Conservation (phyloP, 2,329 filamentous ascomycete genomes). For the Xylariaceae sp. region DNA sequence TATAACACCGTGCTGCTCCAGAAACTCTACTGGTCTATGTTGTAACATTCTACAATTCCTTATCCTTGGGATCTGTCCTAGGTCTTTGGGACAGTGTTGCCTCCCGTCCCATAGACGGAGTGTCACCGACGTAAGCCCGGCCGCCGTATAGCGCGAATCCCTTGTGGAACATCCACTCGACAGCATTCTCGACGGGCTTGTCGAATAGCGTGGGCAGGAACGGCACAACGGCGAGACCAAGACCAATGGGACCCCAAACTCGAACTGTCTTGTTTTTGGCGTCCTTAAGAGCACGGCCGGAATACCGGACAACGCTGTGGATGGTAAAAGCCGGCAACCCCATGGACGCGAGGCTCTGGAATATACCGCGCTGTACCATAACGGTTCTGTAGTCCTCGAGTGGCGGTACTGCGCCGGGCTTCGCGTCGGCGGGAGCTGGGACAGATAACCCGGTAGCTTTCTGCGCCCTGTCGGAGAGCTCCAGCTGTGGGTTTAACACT, state of each 20-base stretch:
- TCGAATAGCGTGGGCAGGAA: constrained; percentile 84
- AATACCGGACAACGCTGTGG: constrained; percentile 87
- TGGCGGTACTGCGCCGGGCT: constrained; percentile 53
- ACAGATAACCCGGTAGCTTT: constrained; percentile 44
- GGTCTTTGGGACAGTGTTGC: constrained; percentile 40
- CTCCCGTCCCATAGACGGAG: constrained; percentile 52
- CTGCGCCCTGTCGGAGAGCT: constrained; percentile 48
- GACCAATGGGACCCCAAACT: constrained; percentile 87
- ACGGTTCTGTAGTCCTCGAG: constrained; percentile 88
- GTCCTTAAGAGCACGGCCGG: constrained; percentile 78
- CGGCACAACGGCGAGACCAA: constrained; percentile 73
- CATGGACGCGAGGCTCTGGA: constrained; percentile 91
- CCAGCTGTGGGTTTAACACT: constrained; percentile 63
- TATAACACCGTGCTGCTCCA: constrained; percentile 11
- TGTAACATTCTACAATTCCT: constrained; percentile 25
- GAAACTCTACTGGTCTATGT: neutral
- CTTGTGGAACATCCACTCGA: constrained; percentile 86
- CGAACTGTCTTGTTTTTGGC: constrained; percentile 70
- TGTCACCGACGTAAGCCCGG: constrained; percentile 49
- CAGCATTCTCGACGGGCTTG: constrained; percentile 84
- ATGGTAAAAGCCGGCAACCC: constrained; percentile 91
- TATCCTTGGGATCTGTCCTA: constrained; percentile 42
- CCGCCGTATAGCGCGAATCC: constrained; percentile 72
- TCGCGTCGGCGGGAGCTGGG: constrained; percentile 26
- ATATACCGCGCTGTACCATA: constrained; percentile 85